Evolutionary conservation across 2,329 filamentous ascomycete genomes (phyloP), one percentile per base, ranked within the genome.

Genomic region (Microdochium paspali): DNA sequence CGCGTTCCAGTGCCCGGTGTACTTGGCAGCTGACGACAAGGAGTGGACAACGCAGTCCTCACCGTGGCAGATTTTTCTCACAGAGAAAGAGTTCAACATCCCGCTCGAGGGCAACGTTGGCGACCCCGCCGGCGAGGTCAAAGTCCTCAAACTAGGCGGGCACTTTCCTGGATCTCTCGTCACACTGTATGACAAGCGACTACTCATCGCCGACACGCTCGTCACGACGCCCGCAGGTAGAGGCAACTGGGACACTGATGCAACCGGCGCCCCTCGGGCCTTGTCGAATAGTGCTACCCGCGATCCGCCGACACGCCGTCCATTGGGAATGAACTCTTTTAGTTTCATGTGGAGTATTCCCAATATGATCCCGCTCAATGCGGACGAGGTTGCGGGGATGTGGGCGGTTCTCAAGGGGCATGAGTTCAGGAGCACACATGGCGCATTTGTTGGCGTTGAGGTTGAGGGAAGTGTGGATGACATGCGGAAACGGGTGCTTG

Each of bases 151-250:
- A 62, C 72, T 84, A 0, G 86, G 87, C 0, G 88, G 88, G 0
- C 87, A 94, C 66, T 93, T 93, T 57, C 83, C 84, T 0, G 88
- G 88, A 0, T 87, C 81, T 53, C 65, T 85, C 50, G 79, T 89
- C 3, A 59, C 87, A 50, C 73, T 84, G 23, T 86, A 78, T 63
- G 72, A 74, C 18, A 64, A 66, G 1, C 74, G 72, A 44, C 65
- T 93, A n/a, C 74, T 91, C 50, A 74, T 90, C 49, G 87, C 87
- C 5, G 88, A 94, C 64, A 88, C 85, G 3, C 74, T 93, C 44
- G 73, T 87, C 53, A 85, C 82, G 23, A 84, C 85, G 3, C 84
- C 85, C 0, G 72, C 73, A 3, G 77, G 76, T 0, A 49, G 76
- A 3, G 69, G 69, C 1, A 68, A 66, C 55, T 79, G 74, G 72